Percentiles rank a stretch among this genome's conserved stretches.
Conservation (phyloP, 192 early-diverging fungal genomes). For the Podila minutissima region DNA sequence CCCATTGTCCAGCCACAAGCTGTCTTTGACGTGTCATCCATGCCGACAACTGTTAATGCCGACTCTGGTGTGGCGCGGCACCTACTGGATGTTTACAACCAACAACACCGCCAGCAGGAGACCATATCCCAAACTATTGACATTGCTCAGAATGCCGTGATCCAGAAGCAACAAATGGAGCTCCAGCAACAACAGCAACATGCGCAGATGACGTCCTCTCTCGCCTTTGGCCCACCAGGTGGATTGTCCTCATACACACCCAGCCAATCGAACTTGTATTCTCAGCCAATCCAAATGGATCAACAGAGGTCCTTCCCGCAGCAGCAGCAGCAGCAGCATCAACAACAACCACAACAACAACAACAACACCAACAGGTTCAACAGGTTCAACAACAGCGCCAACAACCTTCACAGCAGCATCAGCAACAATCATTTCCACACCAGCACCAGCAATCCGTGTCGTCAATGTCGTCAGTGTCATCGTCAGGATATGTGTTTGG, state of each 20-base stretch:
- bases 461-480: not conserved
- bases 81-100: conserved; percentile 24
- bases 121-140: conserved; percentile 18
- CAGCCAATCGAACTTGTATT: not conserved
- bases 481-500: conserved; percentile 15
- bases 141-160: conserved; percentile 25
- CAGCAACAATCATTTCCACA: not conserved
- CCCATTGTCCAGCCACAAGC: not conserved
- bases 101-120: conserved; percentile 39
- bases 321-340: conserved; percentile 30
- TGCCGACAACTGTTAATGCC: conserved; percentile 1
- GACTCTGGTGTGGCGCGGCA: conserved; percentile 13
- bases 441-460: conserved; percentile 9
- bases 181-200: conserved; percentile 31
- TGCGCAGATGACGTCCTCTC: conserved; percentile 23
- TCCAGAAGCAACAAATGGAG: conserved; percentile 27
- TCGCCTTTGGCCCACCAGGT: conserved; percentile 21
- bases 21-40: no score
- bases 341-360: conserved; percentile 26
- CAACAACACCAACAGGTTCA: not conserved
- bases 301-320: not conserved
- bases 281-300: not conserved
- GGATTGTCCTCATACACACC: conserved; percentile 5
- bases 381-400: conserved; percentile 28
- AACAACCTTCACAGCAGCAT: conserved; percentile 17